Conservation (phyloP, 305 asterid species). For the Fraxinus greggii region DNA sequence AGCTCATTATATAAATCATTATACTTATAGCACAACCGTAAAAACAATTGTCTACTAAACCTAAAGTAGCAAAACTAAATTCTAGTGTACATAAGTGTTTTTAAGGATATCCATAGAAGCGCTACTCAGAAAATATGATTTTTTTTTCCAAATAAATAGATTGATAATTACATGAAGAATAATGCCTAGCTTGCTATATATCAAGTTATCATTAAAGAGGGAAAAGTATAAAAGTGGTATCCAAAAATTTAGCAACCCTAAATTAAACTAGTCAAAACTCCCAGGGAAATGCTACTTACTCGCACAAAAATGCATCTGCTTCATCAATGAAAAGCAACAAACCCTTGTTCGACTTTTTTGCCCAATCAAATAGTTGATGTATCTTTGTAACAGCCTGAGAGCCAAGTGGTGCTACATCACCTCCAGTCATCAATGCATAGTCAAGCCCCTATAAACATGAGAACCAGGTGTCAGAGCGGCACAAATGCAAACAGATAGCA, state of each 20-base stretch:
- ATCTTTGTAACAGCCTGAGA: slow-evolving; percentile 97
- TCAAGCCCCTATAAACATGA: slow-evolving; percentile 77
- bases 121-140: neutral
- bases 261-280: neutral
- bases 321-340: slow-evolving; percentile 91
- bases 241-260: neutral
- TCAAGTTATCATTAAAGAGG: neutral
- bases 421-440: slow-evolving; percentile 97
- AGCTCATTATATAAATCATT: neutral
- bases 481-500: slow-evolving; percentile 8
- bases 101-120: neutral
- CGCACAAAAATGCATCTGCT: slow-evolving; percentile 99
- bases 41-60: neutral
- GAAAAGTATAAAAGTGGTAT: neutral
- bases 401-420: slow-evolving; percentile 96
- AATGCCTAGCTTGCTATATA: neutral
- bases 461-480: slow-evolving; percentile 13
- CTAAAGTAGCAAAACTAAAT: neutral
- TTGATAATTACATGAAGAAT: neutral
- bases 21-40: neutral
- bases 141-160: neutral
- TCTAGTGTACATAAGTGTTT: neutral
- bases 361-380: slow-evolving; percentile 95
- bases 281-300: slow-evolving; percentile 52
- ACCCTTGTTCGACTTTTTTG: slow-evolving; percentile 88